Conservation (phyloP, 2,329 filamentous ascomycete species). For the Tolypocladium cylindrosporum region DNA sequence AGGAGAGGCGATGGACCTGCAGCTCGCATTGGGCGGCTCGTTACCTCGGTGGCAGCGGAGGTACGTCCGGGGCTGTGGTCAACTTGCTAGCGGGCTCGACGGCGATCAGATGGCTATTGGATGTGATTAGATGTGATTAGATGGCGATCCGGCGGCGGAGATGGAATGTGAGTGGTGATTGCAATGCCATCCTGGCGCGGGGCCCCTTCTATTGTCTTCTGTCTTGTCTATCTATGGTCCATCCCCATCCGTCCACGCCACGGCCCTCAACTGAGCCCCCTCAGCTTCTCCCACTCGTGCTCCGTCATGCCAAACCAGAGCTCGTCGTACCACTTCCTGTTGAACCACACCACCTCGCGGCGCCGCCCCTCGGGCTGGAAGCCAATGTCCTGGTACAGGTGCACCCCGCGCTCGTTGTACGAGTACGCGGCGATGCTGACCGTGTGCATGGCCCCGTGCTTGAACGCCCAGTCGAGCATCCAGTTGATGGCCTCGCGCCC, state of each 20-base stretch:
- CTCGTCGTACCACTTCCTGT: slow-evolving; percentile 27
- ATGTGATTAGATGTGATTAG: not conserved
- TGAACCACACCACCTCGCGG: slow-evolving; percentile 19
- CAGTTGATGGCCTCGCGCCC: slow-evolving; percentile 35
- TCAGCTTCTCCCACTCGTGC: slow-evolving; percentile 20
- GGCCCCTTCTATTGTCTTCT: not conserved
- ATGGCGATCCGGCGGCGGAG: not conserved
- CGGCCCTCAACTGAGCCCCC: not conserved
- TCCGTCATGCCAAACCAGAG: slow-evolving; percentile 26
- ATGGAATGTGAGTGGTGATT: not conserved
- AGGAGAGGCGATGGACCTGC: not conserved
- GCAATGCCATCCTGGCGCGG: not conserved
- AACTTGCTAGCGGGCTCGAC: not conserved
- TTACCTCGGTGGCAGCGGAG: not conserved
- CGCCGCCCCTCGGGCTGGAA: slow-evolving; percentile 32
- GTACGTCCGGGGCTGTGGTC: not conserved
- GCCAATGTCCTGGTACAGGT: slow-evolving; percentile 32
- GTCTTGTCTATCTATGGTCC: not conserved
- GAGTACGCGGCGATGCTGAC: slow-evolving; percentile 28
- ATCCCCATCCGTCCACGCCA: not conserved
- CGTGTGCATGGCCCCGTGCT: slow-evolving; percentile 29
- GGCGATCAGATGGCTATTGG: not conserved
- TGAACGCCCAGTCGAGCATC: slow-evolving; percentile 36
- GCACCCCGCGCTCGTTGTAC: slow-evolving; percentile 30
- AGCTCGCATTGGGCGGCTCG: not conserved